phyloP scores from a whole-genome alignment of 2,329 filamentous ascomycete genomes.

The Cryphonectria japonica region DNA sequence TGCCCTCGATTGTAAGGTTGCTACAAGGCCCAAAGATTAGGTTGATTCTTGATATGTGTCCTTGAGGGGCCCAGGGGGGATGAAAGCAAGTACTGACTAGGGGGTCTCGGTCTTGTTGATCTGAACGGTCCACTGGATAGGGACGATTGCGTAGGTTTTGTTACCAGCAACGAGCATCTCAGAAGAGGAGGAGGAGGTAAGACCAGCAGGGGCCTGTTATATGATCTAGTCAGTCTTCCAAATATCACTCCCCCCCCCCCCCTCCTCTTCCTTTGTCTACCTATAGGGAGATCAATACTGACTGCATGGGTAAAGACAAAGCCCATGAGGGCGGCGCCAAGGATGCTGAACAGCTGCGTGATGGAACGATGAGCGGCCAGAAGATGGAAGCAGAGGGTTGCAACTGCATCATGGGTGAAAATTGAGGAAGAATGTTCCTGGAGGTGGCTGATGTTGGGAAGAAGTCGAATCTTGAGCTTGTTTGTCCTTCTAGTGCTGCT shows the following conservation, averaged over 20 bases:
- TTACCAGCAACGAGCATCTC: neutral
- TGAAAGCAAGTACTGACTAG: neutral
- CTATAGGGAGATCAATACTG: neutral
- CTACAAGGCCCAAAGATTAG: neutral
- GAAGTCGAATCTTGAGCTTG: neutral
- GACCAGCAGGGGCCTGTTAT: neutral
- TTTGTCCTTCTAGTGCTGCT: neutral
- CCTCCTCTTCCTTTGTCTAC: neutral
- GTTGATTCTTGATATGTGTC: neutral
- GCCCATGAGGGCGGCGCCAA: constrained; percentile 7
- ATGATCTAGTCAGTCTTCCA: neutral
- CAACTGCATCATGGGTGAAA: too few relatives aligned
- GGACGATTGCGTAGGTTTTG: constrained; percentile 10
- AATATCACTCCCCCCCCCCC: too few relatives aligned
- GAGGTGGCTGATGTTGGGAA: neutral
- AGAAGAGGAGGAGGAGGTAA: too few relatives aligned
- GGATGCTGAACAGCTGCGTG: constrained; percentile 5
- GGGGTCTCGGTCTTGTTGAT: constrained; percentile 13
- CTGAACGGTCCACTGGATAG: constrained; percentile 5
- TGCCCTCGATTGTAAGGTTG: constrained; percentile 7
- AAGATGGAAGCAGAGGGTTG: neutral
- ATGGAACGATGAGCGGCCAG: neutral
- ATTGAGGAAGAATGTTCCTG: neutral
- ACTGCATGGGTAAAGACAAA: constrained; percentile 3
- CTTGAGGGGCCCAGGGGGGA: too few relatives aligned